These are phyloP conservation scores for Scedosporium apiospermum DNA, from an alignment of 2,329 filamentous ascomycete genomes.

Conservation along the genomic window DNA sequence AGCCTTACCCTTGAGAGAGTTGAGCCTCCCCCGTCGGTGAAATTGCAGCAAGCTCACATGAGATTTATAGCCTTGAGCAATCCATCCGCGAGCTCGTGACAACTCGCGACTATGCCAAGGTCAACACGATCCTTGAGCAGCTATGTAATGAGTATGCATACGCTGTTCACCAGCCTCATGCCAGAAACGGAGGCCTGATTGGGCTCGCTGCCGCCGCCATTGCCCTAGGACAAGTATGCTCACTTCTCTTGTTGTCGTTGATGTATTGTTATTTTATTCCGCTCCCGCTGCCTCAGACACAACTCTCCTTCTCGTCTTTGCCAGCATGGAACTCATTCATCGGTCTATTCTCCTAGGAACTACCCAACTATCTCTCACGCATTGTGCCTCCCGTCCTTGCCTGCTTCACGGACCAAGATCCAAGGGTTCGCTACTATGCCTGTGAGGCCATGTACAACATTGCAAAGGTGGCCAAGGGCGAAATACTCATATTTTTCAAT, in stretches of 20 bases:
- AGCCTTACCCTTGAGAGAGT: neutral
- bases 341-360: slow-evolving; percentile 47
- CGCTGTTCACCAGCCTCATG: slow-evolving; percentile 92
- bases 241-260: neutral
- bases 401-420: slow-evolving; percentile 97
- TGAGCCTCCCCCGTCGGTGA: neutral
- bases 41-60: neutral
- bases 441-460: slow-evolving; percentile 99
- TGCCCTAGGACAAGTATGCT: slow-evolving; percentile 76
- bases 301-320: slow-evolving; percentile 6
- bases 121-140: slow-evolving; percentile 85
- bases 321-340: neutral
- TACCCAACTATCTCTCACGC: slow-evolving; percentile 82
- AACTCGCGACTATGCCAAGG: slow-evolving; percentile 66
- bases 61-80: slow-evolving; percentile 64
- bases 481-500: slow-evolving; percentile 96
- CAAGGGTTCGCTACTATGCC: slow-evolving; percentile 91
- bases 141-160: slow-evolving; percentile 97
- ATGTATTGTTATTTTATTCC: neutral
- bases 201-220: slow-evolving; percentile 93
- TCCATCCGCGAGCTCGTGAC: slow-evolving; percentile 77
- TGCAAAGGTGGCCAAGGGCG: slow-evolving; percentile 96
- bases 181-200: slow-evolving; percentile 91
- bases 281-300: neutral
- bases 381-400: slow-evolving; percentile 95